These are phyloP conservation scores for Trichoderma simmonsii DNA, from an alignment of 2,329 filamentous ascomycete species.

Conservation along the genomic window DNA sequence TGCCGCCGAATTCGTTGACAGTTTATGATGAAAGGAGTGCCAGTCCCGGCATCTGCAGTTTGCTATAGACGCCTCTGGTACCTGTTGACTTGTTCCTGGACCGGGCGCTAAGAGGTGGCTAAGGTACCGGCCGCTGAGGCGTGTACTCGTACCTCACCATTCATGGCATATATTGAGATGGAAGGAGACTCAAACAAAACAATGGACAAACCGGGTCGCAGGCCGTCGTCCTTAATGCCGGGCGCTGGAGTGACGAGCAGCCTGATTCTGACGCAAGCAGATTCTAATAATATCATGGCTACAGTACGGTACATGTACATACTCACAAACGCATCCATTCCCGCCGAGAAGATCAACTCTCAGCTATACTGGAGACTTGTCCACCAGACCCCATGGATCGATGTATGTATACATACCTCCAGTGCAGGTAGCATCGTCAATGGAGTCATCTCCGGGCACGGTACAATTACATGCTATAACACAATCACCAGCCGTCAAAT, in stretches of 20 bases:
- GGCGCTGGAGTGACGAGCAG: background rate
- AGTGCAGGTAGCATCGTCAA: background rate
- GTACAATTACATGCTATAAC: background rate
- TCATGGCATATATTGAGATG: background rate
- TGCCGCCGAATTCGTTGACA: background rate
- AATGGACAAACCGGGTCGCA: background rate
- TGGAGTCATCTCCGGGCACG: background rate
- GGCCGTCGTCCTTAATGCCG: background rate
- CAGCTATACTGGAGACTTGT: background rate
- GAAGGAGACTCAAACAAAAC: background rate
- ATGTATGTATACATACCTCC: background rate
- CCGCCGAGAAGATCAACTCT: background rate
- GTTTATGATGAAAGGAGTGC: background rate
- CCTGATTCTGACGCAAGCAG: background rate
- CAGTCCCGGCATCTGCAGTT: background rate
- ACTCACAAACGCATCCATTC: background rate
- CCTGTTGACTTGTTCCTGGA: background rate
- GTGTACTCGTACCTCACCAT: background rate
- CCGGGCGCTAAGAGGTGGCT: conserved; percentile 3
- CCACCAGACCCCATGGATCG: background rate
- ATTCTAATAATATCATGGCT: background rate
- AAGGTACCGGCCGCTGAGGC: background rate
- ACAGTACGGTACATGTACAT: background rate
- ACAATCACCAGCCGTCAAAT: background rate
- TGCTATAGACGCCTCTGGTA: background rate